A percentile compares a stretch with the other conserved stretches of the same genome.
These are phyloP conservation scores for Fomitiporia mediterranea DNA, from an alignment of 1,284 basidiomycete genomes.

Conservation along the genomic window DNA sequence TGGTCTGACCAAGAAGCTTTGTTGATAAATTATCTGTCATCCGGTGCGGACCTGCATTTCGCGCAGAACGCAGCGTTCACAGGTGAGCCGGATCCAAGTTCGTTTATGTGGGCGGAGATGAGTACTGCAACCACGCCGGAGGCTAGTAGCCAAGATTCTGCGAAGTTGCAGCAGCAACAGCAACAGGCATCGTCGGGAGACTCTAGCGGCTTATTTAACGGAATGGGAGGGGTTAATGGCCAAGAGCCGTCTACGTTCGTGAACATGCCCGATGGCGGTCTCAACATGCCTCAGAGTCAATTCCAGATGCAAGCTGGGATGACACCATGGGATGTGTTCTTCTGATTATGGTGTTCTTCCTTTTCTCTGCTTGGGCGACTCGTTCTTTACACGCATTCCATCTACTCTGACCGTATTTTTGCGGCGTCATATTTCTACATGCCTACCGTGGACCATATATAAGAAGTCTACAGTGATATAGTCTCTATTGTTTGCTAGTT, in stretches of 20 bases:
- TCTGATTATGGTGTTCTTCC: background rate
- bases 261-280: background rate
- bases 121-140: conserved; percentile 14
- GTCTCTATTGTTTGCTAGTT: background rate
- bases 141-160: background rate
- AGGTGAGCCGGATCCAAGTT: conserved; percentile 13
- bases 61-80: conserved; percentile 18
- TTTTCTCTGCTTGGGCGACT: background rate
- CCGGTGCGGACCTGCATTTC: conserved; percentile 16
- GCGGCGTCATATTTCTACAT: no score
- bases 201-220: background rate
- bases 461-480: no score
- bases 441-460: no score
- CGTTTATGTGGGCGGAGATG: conserved; percentile 20
- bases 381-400: background rate
- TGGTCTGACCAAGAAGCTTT: conserved; percentile 21
- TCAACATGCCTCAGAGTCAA: conserved; percentile 3
- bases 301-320: background rate
- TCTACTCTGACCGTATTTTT: background rate
- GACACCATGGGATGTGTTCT: conserved; percentile 13
- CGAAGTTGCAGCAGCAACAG: background rate
- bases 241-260: conserved; percentile 4
- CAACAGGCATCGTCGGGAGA: background rate
- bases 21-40: conserved; percentile 19
- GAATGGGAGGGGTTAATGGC: background rate